A percentile compares a stretch with the other conserved stretches of the same genome.
These are phyloP conservation scores for Neoscytalidium dimidiatum DNA, from an alignment of 2,329 filamentous ascomycete genomes.

Conservation along the genomic window DNA sequence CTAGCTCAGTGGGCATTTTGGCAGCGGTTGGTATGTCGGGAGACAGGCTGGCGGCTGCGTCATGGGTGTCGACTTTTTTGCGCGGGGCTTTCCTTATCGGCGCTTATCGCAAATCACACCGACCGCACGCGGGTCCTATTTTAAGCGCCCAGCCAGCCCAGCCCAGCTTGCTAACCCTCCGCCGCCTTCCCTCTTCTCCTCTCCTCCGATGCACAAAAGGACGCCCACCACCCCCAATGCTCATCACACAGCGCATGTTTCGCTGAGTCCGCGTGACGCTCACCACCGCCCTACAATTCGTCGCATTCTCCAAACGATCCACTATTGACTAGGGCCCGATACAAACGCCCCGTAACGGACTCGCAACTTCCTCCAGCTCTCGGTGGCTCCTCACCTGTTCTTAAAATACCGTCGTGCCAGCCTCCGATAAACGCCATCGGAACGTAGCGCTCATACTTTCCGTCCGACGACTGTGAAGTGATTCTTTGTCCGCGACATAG, in stretches of 20 bases:
- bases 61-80: constrained; percentile 18
- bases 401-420: background rate
- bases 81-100: constrained; percentile 17
- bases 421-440: background rate
- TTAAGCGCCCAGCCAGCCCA: background rate
- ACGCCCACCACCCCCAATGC: background rate
- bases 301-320: background rate
- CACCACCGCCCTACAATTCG: background rate
- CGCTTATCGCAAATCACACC: background rate
- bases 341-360: background rate
- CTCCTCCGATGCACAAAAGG: background rate
- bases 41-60: background rate
- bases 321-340: background rate
- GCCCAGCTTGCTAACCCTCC: background rate
- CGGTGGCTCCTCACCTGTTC: background rate
- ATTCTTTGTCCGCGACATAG: background rate
- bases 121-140: constrained; percentile 4
- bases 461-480: background rate
- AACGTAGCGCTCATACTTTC: background rate
- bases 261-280: background rate
- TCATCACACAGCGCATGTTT: constrained; percentile 12
- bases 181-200: constrained; percentile 1
- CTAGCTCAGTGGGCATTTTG: constrained; percentile 52
- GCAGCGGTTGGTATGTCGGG: background rate
- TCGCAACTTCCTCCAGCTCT: background rate